Evolutionary conservation across 2,329 filamentous ascomycete genomes (phyloP), one percentile per base, ranked within the genome.

Genomic region (Hypoxylon sp.): DNA sequence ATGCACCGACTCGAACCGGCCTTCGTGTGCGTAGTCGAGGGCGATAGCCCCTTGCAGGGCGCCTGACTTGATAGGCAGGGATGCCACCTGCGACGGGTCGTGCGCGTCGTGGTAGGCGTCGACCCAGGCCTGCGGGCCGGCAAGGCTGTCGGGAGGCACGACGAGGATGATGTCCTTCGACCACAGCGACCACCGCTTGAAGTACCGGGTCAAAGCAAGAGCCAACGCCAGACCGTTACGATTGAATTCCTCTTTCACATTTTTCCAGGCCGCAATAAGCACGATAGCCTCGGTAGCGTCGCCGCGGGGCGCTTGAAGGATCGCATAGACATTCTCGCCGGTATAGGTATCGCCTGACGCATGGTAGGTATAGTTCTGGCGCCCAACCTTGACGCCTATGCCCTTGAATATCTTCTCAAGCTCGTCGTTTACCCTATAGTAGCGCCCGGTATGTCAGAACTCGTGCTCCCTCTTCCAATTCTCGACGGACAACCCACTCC

Each of bases 241-340:
- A 79, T 99, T 99, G 70, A 94, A 79, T 70, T 90, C 85, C 24
- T 86, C 89, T 57, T 92, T 87, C 70, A 91, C 89, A 70, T 94
- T 97, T 74, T 84, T 89, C 93, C 94, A 97, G 1, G 94, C 90
- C 22, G 91, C 93, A 17, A 97, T 89, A 39, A 99, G 81, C 20
- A 99, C 95, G 74, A 99, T 93, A 10, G 95, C 95, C 79, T 99
- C 95, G 1, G 95, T 99, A 13, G 95, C 95, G 81, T 99, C 95
- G 48, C 95, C 94, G 41, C 95, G 87, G 0, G 95, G 95, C 1
- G 94, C 95, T 75, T 97, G 93, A 7, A 99, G 85, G 64, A 99
- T 91, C 5, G 92, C 93, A 77, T 99, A 99, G 44, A 95, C 84
- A 78, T 99, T 99, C 82, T 97, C 90, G 54, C 94, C 94, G 3